A percentile compares a stretch with the other conserved stretches of the same genome.
phyloP scores from a whole-genome alignment of 257 asterid genomes.

The Vinca minor region DNA sequence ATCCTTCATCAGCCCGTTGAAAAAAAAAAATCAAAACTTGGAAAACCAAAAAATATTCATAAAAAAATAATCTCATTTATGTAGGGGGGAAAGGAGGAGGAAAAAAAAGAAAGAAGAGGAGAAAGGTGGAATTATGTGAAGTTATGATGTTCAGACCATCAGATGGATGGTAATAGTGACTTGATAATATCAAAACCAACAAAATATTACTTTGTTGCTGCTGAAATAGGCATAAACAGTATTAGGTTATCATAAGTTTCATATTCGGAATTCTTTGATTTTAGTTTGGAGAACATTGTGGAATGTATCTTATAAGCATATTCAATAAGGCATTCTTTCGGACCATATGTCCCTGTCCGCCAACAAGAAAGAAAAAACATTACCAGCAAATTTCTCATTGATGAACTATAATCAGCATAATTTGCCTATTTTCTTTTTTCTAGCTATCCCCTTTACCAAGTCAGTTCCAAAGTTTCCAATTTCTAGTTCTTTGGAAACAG shows the following conservation, averaged over 20 bases:
- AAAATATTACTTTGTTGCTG: background rate
- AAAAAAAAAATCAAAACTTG: background rate
- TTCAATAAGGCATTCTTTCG: no score
- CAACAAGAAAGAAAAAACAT: background rate
- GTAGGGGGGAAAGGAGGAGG: background rate
- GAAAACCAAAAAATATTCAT: background rate
- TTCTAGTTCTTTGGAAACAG: no score
- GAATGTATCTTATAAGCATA: no score
- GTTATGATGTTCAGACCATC: background rate
- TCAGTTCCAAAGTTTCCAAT: no score
- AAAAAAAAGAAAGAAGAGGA: no score
- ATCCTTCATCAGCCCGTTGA: background rate
- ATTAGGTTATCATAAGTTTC: background rate
- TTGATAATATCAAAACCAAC: background rate
- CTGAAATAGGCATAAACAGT: background rate
- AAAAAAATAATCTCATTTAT: background rate
- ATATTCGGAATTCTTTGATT: background rate
- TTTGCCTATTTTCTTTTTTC: background rate
- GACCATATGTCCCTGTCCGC: background rate
- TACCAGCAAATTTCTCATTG: background rate
- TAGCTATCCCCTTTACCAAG: background rate
- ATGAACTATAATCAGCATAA: background rate
- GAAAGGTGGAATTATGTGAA: background rate
- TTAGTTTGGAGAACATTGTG: background rate
- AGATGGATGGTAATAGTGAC: no score